Evolutionary conservation across 768 basidiomycete species (phyloP), one percentile per base, ranked within the genome.

Genomic region (Leccinum sublutescens): DNA sequence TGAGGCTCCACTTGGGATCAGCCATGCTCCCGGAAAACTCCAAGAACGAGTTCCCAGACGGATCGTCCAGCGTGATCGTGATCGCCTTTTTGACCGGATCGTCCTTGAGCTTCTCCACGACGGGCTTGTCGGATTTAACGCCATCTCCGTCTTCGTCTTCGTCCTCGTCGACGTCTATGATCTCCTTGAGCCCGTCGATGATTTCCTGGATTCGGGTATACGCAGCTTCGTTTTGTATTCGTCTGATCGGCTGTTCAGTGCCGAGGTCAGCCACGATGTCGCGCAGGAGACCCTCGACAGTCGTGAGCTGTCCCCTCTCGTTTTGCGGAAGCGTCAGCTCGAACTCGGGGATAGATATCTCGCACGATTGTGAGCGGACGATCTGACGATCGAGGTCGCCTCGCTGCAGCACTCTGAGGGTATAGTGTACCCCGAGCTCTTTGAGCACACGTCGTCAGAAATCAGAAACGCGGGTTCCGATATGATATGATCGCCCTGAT

Each of bases 31-130:
- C 95, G 3, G 85, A 66, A 68, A 96, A 95, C 75, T 97, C 94
- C 73, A 97, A 79, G 79, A 95, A 98, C n/a, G 93, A 95, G 75
- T 96, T 95, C 7, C 97, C 97, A 1, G 94, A 79, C 1, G 95
- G 95, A 70, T 99, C 97, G 67, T 98, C 93, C 19, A 99, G 77
- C 54, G 80, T 86, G 56, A 98, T 68, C 0, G 93, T 95, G 69
- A 98, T 93, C 3, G 86, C 74, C 21, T 78, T 79, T 76, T 93
- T 84, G 2, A 88, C 82, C 8, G 76, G 67, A 27, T 83, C 79
- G 11, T 78, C 76, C 54, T 78, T 74, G 50, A 68, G 69, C 19
- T 69, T 69, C 45, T 65, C 59, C 0, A 75, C 71, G 21, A 74
- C 73, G 36, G 73, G 73, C 29, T 71, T 66, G 27, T 49, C 52